These are phyloP conservation scores for Tulasnella calospora DNA, from an alignment of 768 basidiomycete species.

Conservation along the genomic window DNA sequence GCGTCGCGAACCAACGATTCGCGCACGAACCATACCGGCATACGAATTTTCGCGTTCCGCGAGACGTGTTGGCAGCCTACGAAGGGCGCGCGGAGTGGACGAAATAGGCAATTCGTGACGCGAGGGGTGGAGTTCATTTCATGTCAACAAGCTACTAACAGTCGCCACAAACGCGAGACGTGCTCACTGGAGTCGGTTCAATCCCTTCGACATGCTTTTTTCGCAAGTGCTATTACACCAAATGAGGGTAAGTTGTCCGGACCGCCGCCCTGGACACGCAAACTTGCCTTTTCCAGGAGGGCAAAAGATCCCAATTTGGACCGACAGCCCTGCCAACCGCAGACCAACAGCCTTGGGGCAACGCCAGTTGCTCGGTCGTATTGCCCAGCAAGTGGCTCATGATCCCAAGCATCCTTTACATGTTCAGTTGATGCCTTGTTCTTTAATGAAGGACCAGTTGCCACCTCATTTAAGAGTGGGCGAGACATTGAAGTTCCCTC, in stretches of 20 bases:
- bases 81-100: neutral
- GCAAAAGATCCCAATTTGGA: slow-evolving; percentile 17
- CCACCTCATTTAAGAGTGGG: neutral
- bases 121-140: neutral
- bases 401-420: neutral
- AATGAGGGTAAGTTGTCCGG: neutral
- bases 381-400: neutral
- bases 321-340: slow-evolving; percentile 15
- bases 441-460: neutral
- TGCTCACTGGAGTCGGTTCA: slow-evolving; percentile 3
- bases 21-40: slow-evolving; percentile 18
- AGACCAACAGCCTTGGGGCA: neutral
- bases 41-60: neutral
- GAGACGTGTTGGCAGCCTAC: neutral
- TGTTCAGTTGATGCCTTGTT: neutral
- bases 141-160: neutral
- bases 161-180: neutral
- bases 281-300: slow-evolving; percentile 9
- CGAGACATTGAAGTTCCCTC: neutral
- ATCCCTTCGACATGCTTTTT: slow-evolving; percentile 14
- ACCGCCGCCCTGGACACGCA: neutral
- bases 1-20: slow-evolving; percentile 15
- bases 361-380: neutral
- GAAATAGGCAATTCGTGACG: neutral
- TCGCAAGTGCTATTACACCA: slow-evolving; percentile 6